Base-by-base conservation (phyloP, 148 eudicot species). In the Mesembryanthemum crystallinum region DNA sequence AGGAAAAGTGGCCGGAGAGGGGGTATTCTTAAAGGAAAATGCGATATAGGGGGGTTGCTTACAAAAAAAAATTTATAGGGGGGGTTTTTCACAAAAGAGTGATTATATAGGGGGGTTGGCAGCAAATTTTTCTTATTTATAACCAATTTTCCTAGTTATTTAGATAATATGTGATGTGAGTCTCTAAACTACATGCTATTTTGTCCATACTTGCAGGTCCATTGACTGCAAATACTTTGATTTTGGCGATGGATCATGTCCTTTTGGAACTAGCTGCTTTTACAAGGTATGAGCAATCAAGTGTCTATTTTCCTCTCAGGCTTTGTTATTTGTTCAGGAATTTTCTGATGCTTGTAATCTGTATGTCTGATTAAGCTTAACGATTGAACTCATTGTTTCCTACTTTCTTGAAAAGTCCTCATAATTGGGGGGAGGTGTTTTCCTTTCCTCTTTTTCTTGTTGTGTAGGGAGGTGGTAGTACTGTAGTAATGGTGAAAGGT, bases 221-320 rank as follows among this genome's bases (percentile, higher is more conserved):
- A 95, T 95, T 76, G 94, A 95, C 71, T 95, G 98, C 90, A 95
- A 84, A 83, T 88, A 95, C 86, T 95, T 95, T 76, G 98, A 95
- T 79, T 95, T 95, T 83, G 98, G 98, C 75, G 85, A 82, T 73
- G 98, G 98, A 43, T 77, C 84, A 11, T 95, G 98, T 77, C 98
- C 98, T 60, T 95, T 95, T 77, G 97, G 96, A 71, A 81, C 94
- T 61, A 92, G 97, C 83, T 95, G 98, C 75, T 95, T 95, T 76
- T 95, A 95, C 86, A 95, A 87, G 97, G 98, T 95, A 75, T 64
- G 67, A 2, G 21, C 30, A 72, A 20, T 27, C 39, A 45, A 35
- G 20, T 15, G 8, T n/a, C 51, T 24, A 7, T 23, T 18, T 49
- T 33, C 30, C 24, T 33, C 30, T 32, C 13, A 7, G 15, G 7